Percentiles rank a stretch among this genome's conserved stretches.
Evolutionary conservation across 805 yeast genomes (phyloP).

Genomic region (Kodamaea kakaduensis): DNA sequence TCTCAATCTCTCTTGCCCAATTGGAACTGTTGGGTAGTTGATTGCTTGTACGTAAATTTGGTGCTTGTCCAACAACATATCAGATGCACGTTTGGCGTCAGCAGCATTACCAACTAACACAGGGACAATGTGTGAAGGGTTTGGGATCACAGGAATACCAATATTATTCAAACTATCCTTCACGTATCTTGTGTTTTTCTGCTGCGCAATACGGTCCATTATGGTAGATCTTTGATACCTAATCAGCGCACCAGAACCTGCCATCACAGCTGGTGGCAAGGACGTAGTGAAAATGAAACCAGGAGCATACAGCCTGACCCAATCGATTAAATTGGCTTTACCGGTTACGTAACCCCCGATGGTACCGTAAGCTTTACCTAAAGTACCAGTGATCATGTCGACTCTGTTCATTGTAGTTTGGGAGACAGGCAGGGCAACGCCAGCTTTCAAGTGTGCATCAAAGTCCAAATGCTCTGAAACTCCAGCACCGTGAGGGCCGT

Average conservation of each 20-base stretch:
- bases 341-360: slow-evolving; percentile 99
- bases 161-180: slow-evolving; percentile 61
- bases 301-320: slow-evolving; percentile 95
- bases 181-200: slow-evolving; percentile 78
- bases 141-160: slow-evolving; percentile 94
- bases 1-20: slow-evolving; percentile 93
- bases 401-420: slow-evolving; percentile 80
- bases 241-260: slow-evolving; percentile 87
- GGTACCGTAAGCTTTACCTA: slow-evolving; percentile 94
- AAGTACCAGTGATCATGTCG: slow-evolving; percentile 95
- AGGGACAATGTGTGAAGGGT: slow-evolving; percentile 97
- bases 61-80: slow-evolving; percentile 76
- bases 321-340: slow-evolving; percentile 75
- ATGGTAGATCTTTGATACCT: slow-evolving; percentile 76
- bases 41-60: slow-evolving; percentile 95
- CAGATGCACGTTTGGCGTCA: slow-evolving; percentile 88
- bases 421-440: slow-evolving; percentile 47
- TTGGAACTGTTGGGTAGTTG: slow-evolving; percentile 96
- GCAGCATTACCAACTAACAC: slow-evolving; percentile 92
- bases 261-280: slow-evolving; percentile 97
- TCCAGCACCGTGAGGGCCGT: slow-evolving; percentile 99
- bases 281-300: slow-evolving; percentile 97
- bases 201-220: slow-evolving; percentile 78
- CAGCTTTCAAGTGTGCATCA: slow-evolving; percentile 69
- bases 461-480: slow-evolving; percentile 96